These are phyloP conservation scores for barrel medic (Medicago truncatula) DNA, from an alignment of 306 rosid genomes.

Conservation along the genomic window DNA sequence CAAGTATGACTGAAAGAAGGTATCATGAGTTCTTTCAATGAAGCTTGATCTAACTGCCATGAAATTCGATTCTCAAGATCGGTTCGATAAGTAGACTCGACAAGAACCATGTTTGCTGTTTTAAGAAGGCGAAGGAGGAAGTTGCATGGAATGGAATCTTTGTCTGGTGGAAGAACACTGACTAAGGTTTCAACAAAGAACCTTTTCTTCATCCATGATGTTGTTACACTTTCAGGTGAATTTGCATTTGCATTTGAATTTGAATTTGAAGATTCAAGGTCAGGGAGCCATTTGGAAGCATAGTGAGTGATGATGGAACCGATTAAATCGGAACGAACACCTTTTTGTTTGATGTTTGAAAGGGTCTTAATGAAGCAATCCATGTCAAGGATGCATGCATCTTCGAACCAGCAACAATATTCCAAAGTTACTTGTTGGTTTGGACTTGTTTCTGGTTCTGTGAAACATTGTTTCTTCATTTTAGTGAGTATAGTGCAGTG, in stretches of 20 bases:
- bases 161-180: slow-evolving; percentile 85
- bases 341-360: slow-evolving; percentile 78
- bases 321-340: slow-evolving; percentile 75
- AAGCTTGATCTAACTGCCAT: slow-evolving; percentile 87
- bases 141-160: slow-evolving; percentile 83
- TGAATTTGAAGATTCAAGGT: slow-evolving; percentile 6
- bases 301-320: slow-evolving; percentile 89
- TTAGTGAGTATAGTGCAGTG: slow-evolving; percentile 5
- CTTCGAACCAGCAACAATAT: slow-evolving; percentile 72
- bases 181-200: slow-evolving; percentile 91
- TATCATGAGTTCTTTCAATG: slow-evolving; percentile 78
- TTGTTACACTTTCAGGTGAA: slow-evolving; percentile 60
- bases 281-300: slow-evolving; percentile 84
- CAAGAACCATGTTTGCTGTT: slow-evolving; percentile 82
- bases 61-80: slow-evolving; percentile 82
- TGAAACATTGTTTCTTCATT: slow-evolving; percentile 45
- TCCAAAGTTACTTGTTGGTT: slow-evolving; percentile 51
- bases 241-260: background rate
- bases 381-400: slow-evolving; percentile 85
- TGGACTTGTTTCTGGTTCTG: slow-evolving; percentile 44
- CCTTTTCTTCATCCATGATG: slow-evolving; percentile 81
- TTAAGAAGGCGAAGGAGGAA: slow-evolving; percentile 84
- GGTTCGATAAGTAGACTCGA: slow-evolving; percentile 57
- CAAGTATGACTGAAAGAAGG: slow-evolving; percentile 92
- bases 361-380: slow-evolving; percentile 94